phyloP scores from a whole-genome alignment of 116 monocot species.

The Iris pallida region DNA sequence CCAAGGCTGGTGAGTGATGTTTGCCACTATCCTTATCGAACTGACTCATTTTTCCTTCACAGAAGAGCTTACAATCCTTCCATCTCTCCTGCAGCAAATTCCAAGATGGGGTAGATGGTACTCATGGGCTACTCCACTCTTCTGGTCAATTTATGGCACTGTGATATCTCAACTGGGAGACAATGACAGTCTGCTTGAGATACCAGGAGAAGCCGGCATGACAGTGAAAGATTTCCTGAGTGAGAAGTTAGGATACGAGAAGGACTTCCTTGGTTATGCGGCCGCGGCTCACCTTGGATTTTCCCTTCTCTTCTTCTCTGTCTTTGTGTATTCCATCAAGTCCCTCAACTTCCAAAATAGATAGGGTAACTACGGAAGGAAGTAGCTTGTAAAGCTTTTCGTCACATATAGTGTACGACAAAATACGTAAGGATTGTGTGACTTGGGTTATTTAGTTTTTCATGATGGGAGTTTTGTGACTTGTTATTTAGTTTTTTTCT shows the following conservation, averaged over 20 bases:
- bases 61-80: background rate
- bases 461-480: too few species aligned
- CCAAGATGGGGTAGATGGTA: slow-evolving; percentile 19
- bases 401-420: too few species aligned
- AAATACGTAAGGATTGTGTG: too few species aligned
- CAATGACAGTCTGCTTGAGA: slow-evolving; percentile 2
- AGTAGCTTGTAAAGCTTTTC: too few species aligned
- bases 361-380: background rate
- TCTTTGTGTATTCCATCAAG: slow-evolving; percentile 15
- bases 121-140: slow-evolving; percentile 17
- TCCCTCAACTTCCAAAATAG: slow-evolving; percentile 14
- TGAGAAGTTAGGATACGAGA: slow-evolving; percentile 13
- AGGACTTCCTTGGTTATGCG: slow-evolving; percentile 11
- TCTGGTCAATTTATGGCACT: slow-evolving; percentile 14
- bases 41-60: background rate
- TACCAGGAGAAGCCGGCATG: slow-evolving; percentile 17
- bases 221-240: slow-evolving; percentile 1
- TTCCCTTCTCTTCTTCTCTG: slow-evolving; percentile 9
- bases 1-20: slow-evolving; percentile 30
- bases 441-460: too few species aligned
- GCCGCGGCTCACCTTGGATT: slow-evolving; percentile 10
- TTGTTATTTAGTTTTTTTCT: too few species aligned
- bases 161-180: slow-evolving; percentile 16
- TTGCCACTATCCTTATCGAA: too few species aligned
- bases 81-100: slow-evolving; percentile 6